Evolutionary conservation across 2,329 filamentous ascomycete genomes (phyloP).

Genomic region (Colletotrichum phormii): DNA sequence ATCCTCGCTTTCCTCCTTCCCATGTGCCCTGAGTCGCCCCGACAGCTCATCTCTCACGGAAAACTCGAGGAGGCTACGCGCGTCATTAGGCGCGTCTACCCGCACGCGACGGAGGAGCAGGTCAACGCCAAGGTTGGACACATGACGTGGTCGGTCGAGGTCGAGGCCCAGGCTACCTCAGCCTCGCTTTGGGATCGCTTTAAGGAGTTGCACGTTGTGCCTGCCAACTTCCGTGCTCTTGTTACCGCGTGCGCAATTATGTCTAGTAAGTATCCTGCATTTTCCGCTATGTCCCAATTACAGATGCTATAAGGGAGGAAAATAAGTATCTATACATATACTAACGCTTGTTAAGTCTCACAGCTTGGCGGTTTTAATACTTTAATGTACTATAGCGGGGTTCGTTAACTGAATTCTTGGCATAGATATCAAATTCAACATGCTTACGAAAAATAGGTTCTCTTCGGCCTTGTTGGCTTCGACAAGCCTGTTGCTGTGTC

Average conservation of each 20-base stretch:
- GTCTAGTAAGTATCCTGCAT: conserved; percentile 46
- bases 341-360: conserved; percentile 42
- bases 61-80: conserved; percentile 52
- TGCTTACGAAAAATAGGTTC: background rate
- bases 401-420: too few species aligned
- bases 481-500: conserved; percentile 60
- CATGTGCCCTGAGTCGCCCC: conserved; percentile 61
- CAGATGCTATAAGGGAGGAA: too few species aligned
- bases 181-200: conserved; percentile 55
- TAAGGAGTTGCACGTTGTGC: conserved; percentile 59
- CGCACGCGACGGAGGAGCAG: conserved; percentile 54
- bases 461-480: conserved; percentile 62
- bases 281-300: background rate
- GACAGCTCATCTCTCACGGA: conserved; percentile 57
- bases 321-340: too few species aligned
- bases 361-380: conserved; percentile 58
- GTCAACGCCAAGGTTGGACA: conserved; percentile 56
- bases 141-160: conserved; percentile 53
- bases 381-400: conserved; percentile 41
- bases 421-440: too few species aligned
- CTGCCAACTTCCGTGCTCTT: conserved; percentile 57
- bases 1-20: conserved; percentile 55
- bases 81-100: conserved; percentile 55
- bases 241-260: conserved; percentile 60
- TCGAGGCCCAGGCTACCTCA: conserved; percentile 50